Evolutionary conservation across 345 rosid genomes (phyloP).

Genomic region (Alliaria petiolata): DNA sequence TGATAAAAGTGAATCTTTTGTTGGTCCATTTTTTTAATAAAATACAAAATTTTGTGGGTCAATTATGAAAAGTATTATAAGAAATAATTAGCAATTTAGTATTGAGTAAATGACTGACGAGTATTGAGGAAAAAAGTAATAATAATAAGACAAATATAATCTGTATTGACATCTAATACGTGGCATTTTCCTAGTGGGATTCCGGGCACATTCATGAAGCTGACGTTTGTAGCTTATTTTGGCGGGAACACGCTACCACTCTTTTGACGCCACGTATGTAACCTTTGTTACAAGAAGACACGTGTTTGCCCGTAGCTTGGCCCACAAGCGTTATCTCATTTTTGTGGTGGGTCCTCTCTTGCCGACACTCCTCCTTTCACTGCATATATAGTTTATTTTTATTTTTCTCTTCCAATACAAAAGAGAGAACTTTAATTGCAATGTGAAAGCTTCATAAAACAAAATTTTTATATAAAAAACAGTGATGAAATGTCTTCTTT

Average conservation of each 20-base stretch:
- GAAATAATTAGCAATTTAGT: background rate
- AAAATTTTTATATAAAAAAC: background rate
- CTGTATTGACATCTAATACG: constrained; percentile 1
- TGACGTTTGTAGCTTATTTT: constrained; percentile 11
- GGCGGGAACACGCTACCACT: constrained; percentile 18
- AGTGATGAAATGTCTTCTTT: background rate
- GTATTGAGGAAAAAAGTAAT: too few relatives aligned
- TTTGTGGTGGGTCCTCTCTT: constrained; percentile 18
- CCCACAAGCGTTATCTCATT: constrained; percentile 11
- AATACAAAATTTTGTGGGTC: background rate
- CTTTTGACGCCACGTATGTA: background rate
- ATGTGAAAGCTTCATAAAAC: background rate
- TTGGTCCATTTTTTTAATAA: too few relatives aligned
- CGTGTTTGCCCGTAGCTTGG: constrained; percentile 13
- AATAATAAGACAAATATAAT: background rate
- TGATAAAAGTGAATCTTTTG: too few relatives aligned
- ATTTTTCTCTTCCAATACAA: background rate
- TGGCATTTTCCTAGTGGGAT: constrained; percentile 5
- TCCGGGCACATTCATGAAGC: constrained; percentile 17
- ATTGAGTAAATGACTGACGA: background rate
- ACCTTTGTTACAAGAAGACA: background rate
- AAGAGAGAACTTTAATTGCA: background rate
- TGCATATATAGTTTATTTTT: background rate
- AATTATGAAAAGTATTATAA: background rate
- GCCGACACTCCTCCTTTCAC: constrained; percentile 28